phyloP scores from a whole-genome alignment of 139 green algal genomes.

The Chlamydomonas schloesseri region DNA sequence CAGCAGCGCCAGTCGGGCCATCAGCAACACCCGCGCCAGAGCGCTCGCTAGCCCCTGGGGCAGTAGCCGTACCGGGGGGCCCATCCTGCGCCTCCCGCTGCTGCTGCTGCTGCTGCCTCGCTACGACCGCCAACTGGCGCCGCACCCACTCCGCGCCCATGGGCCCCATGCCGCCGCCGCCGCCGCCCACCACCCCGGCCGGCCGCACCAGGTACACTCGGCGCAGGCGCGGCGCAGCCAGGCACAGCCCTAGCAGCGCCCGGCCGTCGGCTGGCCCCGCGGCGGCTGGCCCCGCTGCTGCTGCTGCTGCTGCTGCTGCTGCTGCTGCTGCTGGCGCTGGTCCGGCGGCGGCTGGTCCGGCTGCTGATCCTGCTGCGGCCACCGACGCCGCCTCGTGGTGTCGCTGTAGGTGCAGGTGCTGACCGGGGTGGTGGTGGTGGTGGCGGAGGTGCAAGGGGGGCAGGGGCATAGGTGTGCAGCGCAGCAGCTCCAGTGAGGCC shows the following conservation, averaged over 20 bases:
- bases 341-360: no score
- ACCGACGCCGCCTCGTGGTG: neutral
- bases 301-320: neutral
- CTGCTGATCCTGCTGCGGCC: neutral
- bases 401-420: no score
- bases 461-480: neutral
- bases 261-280: neutral
- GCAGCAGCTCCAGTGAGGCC: neutral
- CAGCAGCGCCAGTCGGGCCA: no score
- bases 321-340: no score
- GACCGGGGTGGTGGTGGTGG: no score
- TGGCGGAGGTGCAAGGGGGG: no score
- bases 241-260: slow-evolving; percentile 8
- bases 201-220: neutral
- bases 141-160: slow-evolving; percentile 28
- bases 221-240: slow-evolving; percentile 7
- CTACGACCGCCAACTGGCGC: slow-evolving; percentile 1
- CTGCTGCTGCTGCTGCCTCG: no score
- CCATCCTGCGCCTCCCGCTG: no score
- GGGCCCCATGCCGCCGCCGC: neutral
- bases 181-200: neutral
- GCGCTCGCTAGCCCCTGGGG: no score
- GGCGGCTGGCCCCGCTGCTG: no score
- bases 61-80: no score
- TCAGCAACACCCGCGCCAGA: no score